Evolutionary conservation across 768 basidiomycete species (phyloP), one percentile per base, ranked within the genome.

Genomic region (Mycena olivaceomarginata): DNA sequence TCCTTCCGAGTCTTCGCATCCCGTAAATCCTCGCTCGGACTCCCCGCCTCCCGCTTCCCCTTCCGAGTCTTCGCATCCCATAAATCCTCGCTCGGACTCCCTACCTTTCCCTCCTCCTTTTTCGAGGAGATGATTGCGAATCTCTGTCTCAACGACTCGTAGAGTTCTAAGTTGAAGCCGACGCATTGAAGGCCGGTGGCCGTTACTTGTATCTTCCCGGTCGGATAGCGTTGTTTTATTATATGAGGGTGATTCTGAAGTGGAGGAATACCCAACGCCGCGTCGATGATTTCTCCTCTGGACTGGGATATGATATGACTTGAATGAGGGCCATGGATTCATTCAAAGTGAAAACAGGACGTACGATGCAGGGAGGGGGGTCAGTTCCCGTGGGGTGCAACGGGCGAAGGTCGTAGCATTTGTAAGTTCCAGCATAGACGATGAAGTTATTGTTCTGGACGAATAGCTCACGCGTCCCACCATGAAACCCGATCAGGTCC

Each of bases 361-460:
- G 4, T 11, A 74, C 65, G 10, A 72, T 64, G 4, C 16, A 10
- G 2, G 16, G 2, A 2, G 41, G 56, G 5, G 11, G n/a, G n/a
- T 6, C 18, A 4, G 11, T 67, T 12, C 31, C 72, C 1, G 43
- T 37, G 4, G 72, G 65, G 10, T 51, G 15, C 5, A 67, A 4
- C 6, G n/a, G 2, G 16, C 57, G 40, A 11, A 74, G 72, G 45
- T 74, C 65, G 15, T 74, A 66, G 22, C 72, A 74, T 63, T 60
- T 46, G n/a, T 74, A 74, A 1, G 72, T n/a, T 1, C 72, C 72
- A 1, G 11, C 45, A 16, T 74, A 74, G 0, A 51, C 12, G 13
- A 62, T 60, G 31, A 15, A 22, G 0, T 22, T 10, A 9, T 67
- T 59, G 4, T 0, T 18, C 9, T 48, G 6, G 2, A 67, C 10